Evolutionary conservation across 192 early-diverging fungal genomes (phyloP).

Genomic region (Entomortierella parvispora): DNA sequence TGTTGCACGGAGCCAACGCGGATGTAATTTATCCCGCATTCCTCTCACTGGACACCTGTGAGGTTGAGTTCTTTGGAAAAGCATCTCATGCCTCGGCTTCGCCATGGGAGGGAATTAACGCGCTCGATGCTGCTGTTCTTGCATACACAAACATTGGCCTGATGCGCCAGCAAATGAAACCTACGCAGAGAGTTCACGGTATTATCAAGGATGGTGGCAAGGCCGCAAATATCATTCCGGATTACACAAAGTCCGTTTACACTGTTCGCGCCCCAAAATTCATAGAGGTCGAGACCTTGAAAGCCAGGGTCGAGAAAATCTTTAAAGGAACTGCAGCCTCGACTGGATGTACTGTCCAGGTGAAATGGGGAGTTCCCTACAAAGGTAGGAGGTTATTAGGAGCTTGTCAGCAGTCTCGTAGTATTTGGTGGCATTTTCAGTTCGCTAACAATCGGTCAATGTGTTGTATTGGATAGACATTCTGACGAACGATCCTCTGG

Average conservation of each 20-base stretch:
- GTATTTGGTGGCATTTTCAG: too few relatives aligned
- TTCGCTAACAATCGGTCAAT: too few relatives aligned
- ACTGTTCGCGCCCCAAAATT: constrained; percentile 68
- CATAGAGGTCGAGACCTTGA: constrained; percentile 62
- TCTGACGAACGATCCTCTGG: constrained; percentile 65
- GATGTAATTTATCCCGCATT: constrained; percentile 58
- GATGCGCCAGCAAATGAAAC: constrained; percentile 79
- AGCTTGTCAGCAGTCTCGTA: neutral
- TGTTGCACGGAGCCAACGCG: constrained; percentile 80
- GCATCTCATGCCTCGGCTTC: constrained; percentile 75
- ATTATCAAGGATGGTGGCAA: constrained; percentile 83
- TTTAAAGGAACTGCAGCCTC: constrained; percentile 75
- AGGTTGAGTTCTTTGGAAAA: constrained; percentile 78
- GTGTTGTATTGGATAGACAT: constrained; percentile 55
- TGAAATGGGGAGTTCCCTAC: constrained; percentile 62
- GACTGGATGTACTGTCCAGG: constrained; percentile 73
- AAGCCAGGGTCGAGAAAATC: constrained; percentile 62
- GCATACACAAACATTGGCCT: constrained; percentile 74
- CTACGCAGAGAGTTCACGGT: constrained; percentile 76
- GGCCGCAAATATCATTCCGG: constrained; percentile 71
- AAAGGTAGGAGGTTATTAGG: constrained; percentile 51
- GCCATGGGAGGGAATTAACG: constrained; percentile 72
- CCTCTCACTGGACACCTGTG: constrained; percentile 56
- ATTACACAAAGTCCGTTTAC: constrained; percentile 67
- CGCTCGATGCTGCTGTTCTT: constrained; percentile 77